Evolutionary conservation across 768 basidiomycete species (phyloP).

Genomic region (Boletus coccyginus): DNA sequence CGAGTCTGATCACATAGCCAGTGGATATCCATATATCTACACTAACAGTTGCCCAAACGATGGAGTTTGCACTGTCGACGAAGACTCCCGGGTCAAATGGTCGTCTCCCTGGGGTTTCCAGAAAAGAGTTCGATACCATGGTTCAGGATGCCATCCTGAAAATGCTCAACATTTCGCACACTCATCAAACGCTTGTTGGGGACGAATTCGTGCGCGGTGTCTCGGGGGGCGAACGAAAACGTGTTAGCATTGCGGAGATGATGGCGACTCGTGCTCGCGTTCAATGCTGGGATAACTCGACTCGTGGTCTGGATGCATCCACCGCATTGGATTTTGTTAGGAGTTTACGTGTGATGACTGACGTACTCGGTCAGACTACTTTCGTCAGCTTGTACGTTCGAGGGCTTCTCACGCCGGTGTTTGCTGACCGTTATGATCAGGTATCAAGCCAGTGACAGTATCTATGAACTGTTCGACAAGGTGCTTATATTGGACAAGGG

Average conservation of each 20-base stretch:
- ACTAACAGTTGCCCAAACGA: slow-evolving; percentile 74
- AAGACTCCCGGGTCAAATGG: slow-evolving; percentile 75
- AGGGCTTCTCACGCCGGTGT: neutral
- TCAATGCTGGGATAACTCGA: slow-evolving; percentile 83
- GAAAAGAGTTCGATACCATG: slow-evolving; percentile 53
- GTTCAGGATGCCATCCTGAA: slow-evolving; percentile 63
- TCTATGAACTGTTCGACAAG: slow-evolving; percentile 81
- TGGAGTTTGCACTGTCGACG: slow-evolving; percentile 68
- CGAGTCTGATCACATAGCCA: slow-evolving; percentile 21
- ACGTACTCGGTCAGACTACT: slow-evolving; percentile 75
- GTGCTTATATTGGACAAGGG: slow-evolving; percentile 82
- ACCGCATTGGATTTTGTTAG: slow-evolving; percentile 86
- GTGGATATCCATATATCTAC: slow-evolving; percentile 84
- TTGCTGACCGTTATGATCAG: slow-evolving; percentile 25
- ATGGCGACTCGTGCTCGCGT: slow-evolving; percentile 79
- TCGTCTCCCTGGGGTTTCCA: slow-evolving; percentile 63
- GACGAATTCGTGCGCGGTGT: slow-evolving; percentile 84
- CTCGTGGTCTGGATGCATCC: slow-evolving; percentile 78
- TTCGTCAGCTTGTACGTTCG: slow-evolving; percentile 67
- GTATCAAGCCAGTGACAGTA: slow-evolving; percentile 80
- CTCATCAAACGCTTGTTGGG: slow-evolving; percentile 73
- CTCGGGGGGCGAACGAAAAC: slow-evolving; percentile 78
- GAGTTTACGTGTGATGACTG: slow-evolving; percentile 78
- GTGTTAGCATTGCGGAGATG: slow-evolving; percentile 83
- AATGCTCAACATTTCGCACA: slow-evolving; percentile 86